These are phyloP conservation scores for Solanum medicagineum DNA, from an alignment of 257 asterid species.

Conservation along the genomic window DNA sequence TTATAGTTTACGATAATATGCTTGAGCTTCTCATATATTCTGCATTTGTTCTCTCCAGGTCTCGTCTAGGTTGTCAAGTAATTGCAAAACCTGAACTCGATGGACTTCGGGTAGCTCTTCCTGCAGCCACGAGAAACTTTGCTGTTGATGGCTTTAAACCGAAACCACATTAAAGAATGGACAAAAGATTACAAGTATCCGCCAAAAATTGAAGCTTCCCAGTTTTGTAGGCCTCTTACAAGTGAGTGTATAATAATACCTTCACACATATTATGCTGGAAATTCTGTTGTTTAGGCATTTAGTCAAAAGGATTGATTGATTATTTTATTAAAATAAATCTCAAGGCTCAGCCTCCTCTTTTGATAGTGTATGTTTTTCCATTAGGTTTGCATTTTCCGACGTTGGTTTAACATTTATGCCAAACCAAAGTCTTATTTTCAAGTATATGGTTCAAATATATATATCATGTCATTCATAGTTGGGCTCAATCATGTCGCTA, in stretches of 20 bases:
- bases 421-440: background rate
- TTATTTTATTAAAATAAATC: background rate
- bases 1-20: background rate
- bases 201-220: background rate
- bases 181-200: background rate
- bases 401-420: background rate
- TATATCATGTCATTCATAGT: no score
- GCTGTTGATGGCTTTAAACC: slow-evolving; percentile 96
- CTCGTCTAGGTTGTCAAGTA: slow-evolving; percentile 91
- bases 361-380: background rate
- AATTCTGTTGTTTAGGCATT: background rate
- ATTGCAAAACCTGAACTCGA: slow-evolving; percentile 79
- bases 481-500: no score
- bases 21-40: background rate
- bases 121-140: slow-evolving; percentile 81
- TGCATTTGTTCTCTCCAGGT: slow-evolving; percentile 30
- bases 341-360: background rate
- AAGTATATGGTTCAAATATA: no score
- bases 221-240: background rate
- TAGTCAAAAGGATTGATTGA: background rate
- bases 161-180: slow-evolving; percentile 54
- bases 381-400: background rate
- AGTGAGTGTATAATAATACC: background rate
- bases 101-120: slow-evolving; percentile 76
- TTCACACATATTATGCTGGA: background rate